Conservation (phyloP, 805 yeast species). For the Monosporozyma siamensis region DNA sequence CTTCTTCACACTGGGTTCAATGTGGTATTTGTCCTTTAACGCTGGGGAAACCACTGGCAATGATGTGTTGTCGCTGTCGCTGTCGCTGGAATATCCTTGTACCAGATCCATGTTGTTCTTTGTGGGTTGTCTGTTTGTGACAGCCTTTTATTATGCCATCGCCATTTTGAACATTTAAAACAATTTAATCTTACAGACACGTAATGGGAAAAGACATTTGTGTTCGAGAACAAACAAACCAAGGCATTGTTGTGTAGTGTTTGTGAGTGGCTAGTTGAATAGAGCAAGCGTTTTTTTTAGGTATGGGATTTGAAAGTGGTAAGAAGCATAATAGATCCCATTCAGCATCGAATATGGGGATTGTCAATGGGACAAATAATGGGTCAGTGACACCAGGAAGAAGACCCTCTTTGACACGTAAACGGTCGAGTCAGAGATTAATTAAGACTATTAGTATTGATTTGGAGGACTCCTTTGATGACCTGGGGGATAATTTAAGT, state of each 20-base stretch:
- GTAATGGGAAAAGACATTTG: no score
- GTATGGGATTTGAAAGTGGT: neutral
- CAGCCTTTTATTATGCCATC: no score
- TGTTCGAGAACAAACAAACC: no score
- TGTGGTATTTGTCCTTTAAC: conserved; percentile 19
- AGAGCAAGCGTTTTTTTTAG: no score
- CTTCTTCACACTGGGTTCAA: conserved; percentile 13
- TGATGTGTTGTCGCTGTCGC: no score
- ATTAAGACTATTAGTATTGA: conserved; percentile 25
- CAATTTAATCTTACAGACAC: no score
- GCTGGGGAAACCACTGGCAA: no score
- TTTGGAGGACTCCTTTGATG: conserved; percentile 8
- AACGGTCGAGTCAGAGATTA: conserved; percentile 23
- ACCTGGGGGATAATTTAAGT: neutral
- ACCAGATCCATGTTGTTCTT: conserved; percentile 18
- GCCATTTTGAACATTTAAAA: no score
- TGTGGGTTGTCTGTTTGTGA: no score
- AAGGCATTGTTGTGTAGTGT: no score
- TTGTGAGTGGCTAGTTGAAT: no score
- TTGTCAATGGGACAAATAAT: no score
- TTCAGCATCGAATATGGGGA: neutral
- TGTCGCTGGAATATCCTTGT: conserved; percentile 10
- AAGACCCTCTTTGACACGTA: conserved; percentile 19
- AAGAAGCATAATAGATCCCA: neutral
- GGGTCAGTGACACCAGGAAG: neutral